Evolutionary conservation across 1,284 basidiomycete species (phyloP), one percentile per base, ranked within the genome.

Genomic region (Ganoderma leucocontextum): DNA sequence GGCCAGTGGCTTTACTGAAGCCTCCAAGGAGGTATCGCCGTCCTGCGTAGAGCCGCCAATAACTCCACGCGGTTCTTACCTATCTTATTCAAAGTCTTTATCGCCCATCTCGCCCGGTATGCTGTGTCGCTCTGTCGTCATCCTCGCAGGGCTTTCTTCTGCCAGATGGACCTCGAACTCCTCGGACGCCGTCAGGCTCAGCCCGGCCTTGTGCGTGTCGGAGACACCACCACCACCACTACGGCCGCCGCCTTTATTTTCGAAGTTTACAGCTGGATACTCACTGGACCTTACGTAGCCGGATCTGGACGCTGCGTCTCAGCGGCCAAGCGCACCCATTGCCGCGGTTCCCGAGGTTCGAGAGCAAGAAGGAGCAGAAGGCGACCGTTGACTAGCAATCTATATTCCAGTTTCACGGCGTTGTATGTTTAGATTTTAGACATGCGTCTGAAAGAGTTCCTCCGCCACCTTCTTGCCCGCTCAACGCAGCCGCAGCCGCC

Each of bases 301-400:
- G 42, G 74, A 79, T 61, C 44, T 78, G 15, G 65, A 68, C 52
- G 41, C 68, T 39, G 60, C 77, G 0, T 69, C 75, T 9, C 72
- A 80, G 29, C 73, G 77, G 22, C 61, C 69, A 7, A 69, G 71
- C n/a, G 67, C 76, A 60, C 60, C 79, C 0, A 65, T 71, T 4
- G 29, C 29, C 29, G 75, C 74, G 7, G 73, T 78, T 8, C 74
- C 82, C 4, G 91, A 95, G 79, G 93, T 95, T 69, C 78, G 86
- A 55, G 91, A 92, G 75, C 84, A 86, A 68, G 92, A 93, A 72
- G 88, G 83, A 8, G 72, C 68, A 61, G 73, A 76, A 61, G 62
- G 52, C 35, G 49, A n/a, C n/a, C n/a, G n/a, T n/a, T n/a, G n/a
- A 53, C 47, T 49, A 49, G 47, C 47, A 17, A 17, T 42, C 12